Evolutionary conservation across 1,139 yeast genomes (phyloP), one percentile per base, ranked within the genome.

Genomic region (Suhomyces guaymorum): DNA sequence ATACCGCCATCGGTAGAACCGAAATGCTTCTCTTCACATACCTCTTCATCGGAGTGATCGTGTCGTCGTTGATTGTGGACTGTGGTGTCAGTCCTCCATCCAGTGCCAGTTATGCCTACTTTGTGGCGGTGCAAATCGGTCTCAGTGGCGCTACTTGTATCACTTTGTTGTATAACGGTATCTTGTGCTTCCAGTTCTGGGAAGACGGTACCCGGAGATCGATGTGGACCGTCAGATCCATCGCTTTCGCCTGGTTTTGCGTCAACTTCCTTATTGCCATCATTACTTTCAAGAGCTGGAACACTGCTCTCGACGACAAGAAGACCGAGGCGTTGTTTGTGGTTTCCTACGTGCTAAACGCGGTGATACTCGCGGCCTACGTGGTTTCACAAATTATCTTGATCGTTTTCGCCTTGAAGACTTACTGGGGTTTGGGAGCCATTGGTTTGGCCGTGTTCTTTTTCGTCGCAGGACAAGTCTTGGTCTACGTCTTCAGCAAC

Each of bases 11-110:
- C 41, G 97, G 97, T 2, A 72, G 97, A 43, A 71, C 79, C 11
- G 98, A 92, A 54, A 85, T 89, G 80, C 63, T 88, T 38, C 78
- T 75, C 48, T 82, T 86, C 53, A 83, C 81, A 57, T 80, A 83
- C 59, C 51, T 78, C 29, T 70, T 75, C 44, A 64, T 82, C 26
- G 68, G 77, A 1, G 69, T 85, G 47, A 72, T 78, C 8, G 73
- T 84, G 18, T 63, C 82, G 44, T 73, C 90, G 5, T 67, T 90
- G 39, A 76, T 89, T 24, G 92, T 88, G 11, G 96, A 90, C 54
- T 82, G 95, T 47, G 97, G 97, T 18, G 97, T 90, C 4, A 75
- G 87, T 14, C 95, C 97, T 2, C 95, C 96, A 1, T 83, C 90
- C 4, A 76, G 92, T 3, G 52, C 55, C 4, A 70, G 87, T 8